Evolutionary conservation across 2,329 filamentous ascomycete genomes (phyloP).

Genomic region (Ophiostoma himal-ulmi): DNA sequence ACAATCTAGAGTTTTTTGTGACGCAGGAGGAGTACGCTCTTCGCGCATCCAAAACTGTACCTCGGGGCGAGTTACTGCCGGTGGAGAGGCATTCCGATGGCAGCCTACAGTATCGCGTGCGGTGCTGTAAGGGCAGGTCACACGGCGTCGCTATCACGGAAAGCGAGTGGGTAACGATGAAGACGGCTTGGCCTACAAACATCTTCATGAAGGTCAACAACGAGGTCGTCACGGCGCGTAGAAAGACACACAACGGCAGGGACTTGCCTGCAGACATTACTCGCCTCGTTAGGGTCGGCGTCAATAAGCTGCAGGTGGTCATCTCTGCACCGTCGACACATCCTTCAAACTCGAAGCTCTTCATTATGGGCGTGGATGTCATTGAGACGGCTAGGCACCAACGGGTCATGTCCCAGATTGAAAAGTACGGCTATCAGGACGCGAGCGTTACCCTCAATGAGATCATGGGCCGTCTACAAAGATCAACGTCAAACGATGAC

Average conservation of each 20-base stretch:
- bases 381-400: slow-evolving; percentile 51
- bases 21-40: slow-evolving; percentile 33
- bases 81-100: slow-evolving; percentile 43
- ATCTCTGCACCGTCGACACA: slow-evolving; percentile 30
- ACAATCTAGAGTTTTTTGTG: slow-evolving; percentile 45
- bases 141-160: slow-evolving; percentile 28
- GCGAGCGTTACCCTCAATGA: slow-evolving; percentile 46
- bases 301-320: slow-evolving; percentile 57
- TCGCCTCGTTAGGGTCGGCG: slow-evolving; percentile 48
- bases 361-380: slow-evolving; percentile 59
- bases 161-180: slow-evolving; percentile 26
- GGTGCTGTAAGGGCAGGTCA: slow-evolving; percentile 46
- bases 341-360: slow-evolving; percentile 29
- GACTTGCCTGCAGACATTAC: slow-evolving; percentile 75
- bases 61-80: slow-evolving; percentile 32
- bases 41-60: slow-evolving; percentile 35
- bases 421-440: slow-evolving; percentile 36
- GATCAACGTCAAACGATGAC: slow-evolving; percentile 46
- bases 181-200: slow-evolving; percentile 64
- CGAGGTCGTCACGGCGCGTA: slow-evolving; percentile 50
- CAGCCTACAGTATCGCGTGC: slow-evolving; percentile 60
- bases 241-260: slow-evolving; percentile 66
- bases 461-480: slow-evolving; percentile 47
- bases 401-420: slow-evolving; percentile 39
- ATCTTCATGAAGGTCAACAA: slow-evolving; percentile 66